A percentile compares a stretch with the other conserved stretches of the same genome.
These are phyloP conservation scores for Ceratopteris richardii DNA, from an alignment of 75 land plant genomes.

Conservation along the genomic window DNA sequence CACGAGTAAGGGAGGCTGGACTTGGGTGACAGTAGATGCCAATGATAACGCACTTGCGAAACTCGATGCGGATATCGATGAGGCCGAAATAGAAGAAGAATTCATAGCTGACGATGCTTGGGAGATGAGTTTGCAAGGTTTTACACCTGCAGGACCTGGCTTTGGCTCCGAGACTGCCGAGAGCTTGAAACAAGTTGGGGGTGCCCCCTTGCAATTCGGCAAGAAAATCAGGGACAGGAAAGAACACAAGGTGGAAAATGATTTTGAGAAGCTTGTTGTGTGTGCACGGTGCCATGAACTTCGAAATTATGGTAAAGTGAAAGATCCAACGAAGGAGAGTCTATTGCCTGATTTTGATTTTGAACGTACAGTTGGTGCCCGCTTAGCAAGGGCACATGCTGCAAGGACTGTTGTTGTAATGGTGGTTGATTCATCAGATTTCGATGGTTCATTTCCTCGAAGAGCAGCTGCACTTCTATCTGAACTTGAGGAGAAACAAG, in stretches of 20 bases:
- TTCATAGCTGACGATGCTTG: constrained; percentile 30
- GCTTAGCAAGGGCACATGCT: constrained; percentile 33
- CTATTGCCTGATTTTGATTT: constrained; percentile 82
- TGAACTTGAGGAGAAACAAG: constrained; percentile 40
- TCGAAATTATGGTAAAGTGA: constrained; percentile 66
- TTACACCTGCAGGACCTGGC: constrained; percentile 48
- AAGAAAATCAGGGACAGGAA: constrained; percentile 30
- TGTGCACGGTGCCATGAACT: constrained; percentile 78
- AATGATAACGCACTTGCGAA: neutral
- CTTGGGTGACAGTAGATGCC: constrained; percentile 7
- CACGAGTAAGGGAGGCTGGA: constrained; percentile 10
- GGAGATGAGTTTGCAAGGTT: constrained; percentile 39
- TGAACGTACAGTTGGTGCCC: constrained; percentile 54
- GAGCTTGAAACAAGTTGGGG: neutral
- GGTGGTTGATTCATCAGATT: constrained; percentile 74
- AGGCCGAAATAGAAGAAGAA: constrained; percentile 10
- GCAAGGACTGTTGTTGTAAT: constrained; percentile 58
- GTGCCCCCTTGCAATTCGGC: constrained; percentile 23
- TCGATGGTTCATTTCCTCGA: constrained; percentile 84
- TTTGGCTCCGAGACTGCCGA: constrained; percentile 21
- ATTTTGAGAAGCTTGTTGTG: constrained; percentile 46
- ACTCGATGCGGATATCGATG: constrained; percentile 2
- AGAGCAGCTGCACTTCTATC: constrained; percentile 52
- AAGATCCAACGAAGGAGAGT: constrained; percentile 55
- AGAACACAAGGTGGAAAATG: constrained; percentile 25